Percentiles rank a stretch among this genome's conserved stretches.
phyloP scores from a whole-genome alignment of 2,329 filamentous ascomycete genomes.

The Sodiomyces alkalinus region DNA sequence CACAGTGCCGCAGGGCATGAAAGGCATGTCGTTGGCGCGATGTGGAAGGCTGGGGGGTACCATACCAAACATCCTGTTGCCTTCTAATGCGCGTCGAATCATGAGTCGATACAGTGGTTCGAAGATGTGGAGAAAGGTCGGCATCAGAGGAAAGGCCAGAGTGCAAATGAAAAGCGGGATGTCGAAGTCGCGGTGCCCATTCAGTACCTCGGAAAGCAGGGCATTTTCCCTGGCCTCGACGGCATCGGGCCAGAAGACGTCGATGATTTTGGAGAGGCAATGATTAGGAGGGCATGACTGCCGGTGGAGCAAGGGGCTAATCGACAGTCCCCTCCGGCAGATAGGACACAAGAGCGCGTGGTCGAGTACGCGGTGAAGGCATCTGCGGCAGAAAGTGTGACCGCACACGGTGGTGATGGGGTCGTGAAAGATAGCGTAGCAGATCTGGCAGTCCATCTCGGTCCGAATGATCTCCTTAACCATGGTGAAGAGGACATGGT shows the following conservation, averaged over 20 bases:
- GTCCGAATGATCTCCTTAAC: constrained; percentile 46
- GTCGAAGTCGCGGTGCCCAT: constrained; percentile 39
- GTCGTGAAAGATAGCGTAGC: constrained; percentile 67
- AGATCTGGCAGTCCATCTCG: constrained; percentile 80
- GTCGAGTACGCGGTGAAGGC: constrained; percentile 61
- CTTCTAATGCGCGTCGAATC: constrained; percentile 64
- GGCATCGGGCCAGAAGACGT: constrained; percentile 53
- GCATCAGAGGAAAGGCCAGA: constrained; percentile 66
- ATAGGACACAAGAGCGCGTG: constrained; percentile 67
- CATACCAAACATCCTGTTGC: constrained; percentile 71
- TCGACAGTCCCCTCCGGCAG: constrained; percentile 51
- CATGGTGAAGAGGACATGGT: constrained; percentile 26
- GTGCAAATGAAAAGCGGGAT: constrained; percentile 71
- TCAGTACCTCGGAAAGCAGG: constrained; percentile 40
- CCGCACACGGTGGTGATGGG: constrained; percentile 76
- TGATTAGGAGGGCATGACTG: constrained; percentile 40
- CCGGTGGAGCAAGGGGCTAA: constrained; percentile 27
- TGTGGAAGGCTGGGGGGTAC: constrained; percentile 49
- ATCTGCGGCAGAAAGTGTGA: constrained; percentile 77
- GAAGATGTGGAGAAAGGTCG: constrained; percentile 80
- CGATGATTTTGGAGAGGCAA: constrained; percentile 46
- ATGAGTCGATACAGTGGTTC: constrained; percentile 86
- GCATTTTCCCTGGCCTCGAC: constrained; percentile 41
- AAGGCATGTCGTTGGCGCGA: constrained; percentile 21
- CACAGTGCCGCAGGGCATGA: constrained; percentile 63